Conservation (phyloP, 768 basidiomycete genomes). For the Cyclocybe aegerita region DNA sequence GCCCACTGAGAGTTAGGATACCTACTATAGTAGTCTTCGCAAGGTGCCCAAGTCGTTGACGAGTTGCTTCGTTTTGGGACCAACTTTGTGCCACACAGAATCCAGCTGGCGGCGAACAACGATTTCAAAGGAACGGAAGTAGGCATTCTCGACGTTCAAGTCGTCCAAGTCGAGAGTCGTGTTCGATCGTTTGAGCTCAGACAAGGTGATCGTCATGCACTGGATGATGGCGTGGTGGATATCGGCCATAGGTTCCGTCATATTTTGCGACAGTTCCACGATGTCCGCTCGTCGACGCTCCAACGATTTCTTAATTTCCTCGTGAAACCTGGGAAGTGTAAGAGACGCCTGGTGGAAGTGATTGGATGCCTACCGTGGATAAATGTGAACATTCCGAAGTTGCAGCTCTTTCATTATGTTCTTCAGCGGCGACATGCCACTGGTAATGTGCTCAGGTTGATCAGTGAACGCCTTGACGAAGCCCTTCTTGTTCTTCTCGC, state of each 20-base stretch:
- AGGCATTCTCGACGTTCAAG: conserved; percentile 87
- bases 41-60: conserved; percentile 86
- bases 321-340: conserved; percentile 72
- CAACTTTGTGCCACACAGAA: conserved; percentile 96
- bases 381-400: conserved; percentile 85
- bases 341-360: neutral
- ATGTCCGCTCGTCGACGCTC: conserved; percentile 88
- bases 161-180: conserved; percentile 88
- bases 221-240: conserved; percentile 92
- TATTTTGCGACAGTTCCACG: conserved; percentile 82
- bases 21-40: conserved; percentile 78
- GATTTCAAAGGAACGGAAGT: conserved; percentile 89
- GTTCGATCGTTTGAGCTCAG: conserved; percentile 88
- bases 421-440: conserved; percentile 86
- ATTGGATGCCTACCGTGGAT: conserved; percentile 67
- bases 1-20: conserved; percentile 1
- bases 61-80: conserved; percentile 87
- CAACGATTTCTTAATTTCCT: conserved; percentile 79
- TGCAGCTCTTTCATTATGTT: conserved; percentile 94
- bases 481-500: conserved; percentile 85
- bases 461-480: conserved; percentile 98
- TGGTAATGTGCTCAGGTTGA: conserved; percentile 93
- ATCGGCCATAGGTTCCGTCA: conserved; percentile 86
- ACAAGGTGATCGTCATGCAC: conserved; percentile 89
- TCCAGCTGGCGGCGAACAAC: conserved; percentile 89